phyloP scores from a whole-genome alignment of 345 rosid species.

The Hibiscus trionum region DNA sequence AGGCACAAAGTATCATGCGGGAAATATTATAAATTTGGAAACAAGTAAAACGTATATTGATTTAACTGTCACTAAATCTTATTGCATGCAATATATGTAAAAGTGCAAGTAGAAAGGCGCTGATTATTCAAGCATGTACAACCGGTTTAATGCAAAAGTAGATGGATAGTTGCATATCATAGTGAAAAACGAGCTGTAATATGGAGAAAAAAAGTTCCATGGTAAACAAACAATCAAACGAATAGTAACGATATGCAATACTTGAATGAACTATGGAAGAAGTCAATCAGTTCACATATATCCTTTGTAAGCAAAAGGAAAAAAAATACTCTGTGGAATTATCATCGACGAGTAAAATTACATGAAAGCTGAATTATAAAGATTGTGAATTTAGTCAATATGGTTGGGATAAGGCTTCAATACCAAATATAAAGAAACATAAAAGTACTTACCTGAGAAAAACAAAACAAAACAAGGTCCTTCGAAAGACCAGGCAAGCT shows the following conservation, averaged over 20 bases:
- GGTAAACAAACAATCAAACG: too few relatives aligned
- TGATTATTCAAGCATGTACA: neutral
- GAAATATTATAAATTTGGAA: neutral
- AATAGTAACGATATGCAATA: too few relatives aligned
- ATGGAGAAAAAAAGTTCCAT: neutral
- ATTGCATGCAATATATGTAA: neutral
- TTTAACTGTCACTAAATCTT: neutral
- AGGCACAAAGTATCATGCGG: neutral
- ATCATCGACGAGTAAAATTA: neutral
- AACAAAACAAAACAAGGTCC: neutral
- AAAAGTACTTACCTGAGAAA: neutral
- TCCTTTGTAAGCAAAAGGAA: neutral
- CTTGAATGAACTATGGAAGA: too few relatives aligned
- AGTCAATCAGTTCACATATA: neutral
- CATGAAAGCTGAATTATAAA: neutral
- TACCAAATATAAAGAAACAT: neutral
- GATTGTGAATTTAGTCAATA: neutral
- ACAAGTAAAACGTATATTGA: neutral
- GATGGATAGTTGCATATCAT: neutral
- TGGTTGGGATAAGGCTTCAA: neutral
- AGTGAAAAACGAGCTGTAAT: neutral
- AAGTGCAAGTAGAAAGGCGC: neutral
- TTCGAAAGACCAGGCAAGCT: neutral
- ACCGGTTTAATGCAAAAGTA: neutral
- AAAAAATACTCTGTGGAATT: neutral